Evolutionary conservation across 805 yeast species (phyloP), one percentile per base, ranked within the genome.

Genomic region (Lipomyces sp.): DNA sequence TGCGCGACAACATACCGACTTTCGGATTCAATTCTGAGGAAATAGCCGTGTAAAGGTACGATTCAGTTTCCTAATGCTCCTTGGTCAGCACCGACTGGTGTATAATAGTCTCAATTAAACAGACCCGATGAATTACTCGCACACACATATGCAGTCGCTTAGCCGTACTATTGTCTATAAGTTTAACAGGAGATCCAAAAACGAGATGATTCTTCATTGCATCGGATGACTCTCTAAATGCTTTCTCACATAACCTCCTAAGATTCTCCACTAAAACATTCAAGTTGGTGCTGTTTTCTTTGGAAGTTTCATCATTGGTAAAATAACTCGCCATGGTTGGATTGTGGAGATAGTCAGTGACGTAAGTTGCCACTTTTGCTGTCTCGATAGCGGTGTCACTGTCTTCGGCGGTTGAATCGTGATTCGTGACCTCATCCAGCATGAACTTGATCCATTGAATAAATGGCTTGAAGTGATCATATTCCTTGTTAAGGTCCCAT

Each of bases 401-500:
- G 13, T 65, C 65, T 11, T 59, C 66, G 15, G 48, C 37, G 2
- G 62, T 56, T 2, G 45, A 34, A 10, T 59, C 69, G 8, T 55
- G 32, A 18, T 50, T 53, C 7, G 59, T 4, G 13, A 60, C 13
- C 32, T 64, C 69, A 33, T 69, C 71, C 18, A 51, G 29, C 1
- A 64, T 4, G 18, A 55, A 61, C 50, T 59, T 64, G 13, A 71
- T 57, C 72, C 73, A 71, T 29, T 53, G 66, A n/a, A 64, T 32
- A 63, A 71, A 71, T 18, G 57, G 39, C 35, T 48, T 60, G 60
- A 53, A 65, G 24, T 59, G 58, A 2, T 54, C 69, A 32, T 60
- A 61, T 51, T 71, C 73, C 15, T 39, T 53, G 57, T 65, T 69
- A 10, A 68, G 10, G 10, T 65, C 71, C 62, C 69, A 59, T 6